Conservation (phyloP, 2,329 filamentous ascomycete genomes). For the Chalara sp. region DNA sequence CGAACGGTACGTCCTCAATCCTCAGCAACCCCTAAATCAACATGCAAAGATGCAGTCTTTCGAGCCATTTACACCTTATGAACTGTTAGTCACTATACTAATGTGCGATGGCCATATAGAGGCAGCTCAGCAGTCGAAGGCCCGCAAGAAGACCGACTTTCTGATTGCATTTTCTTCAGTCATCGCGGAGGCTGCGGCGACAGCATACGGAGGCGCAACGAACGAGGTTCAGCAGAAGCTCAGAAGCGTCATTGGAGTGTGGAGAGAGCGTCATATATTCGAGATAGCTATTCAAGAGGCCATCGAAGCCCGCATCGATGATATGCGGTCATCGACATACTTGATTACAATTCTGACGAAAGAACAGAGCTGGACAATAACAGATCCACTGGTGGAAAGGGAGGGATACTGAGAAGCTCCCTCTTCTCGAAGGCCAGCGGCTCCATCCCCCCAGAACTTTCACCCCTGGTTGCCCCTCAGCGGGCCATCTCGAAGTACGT, state of each 20-base stretch:
- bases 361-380: slow-evolving; percentile 61
- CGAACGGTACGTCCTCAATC: too few relatives aligned
- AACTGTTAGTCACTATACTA: too few relatives aligned
- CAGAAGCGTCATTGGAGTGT: slow-evolving; percentile 88
- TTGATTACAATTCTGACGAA: slow-evolving; percentile 7
- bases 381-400: slow-evolving; percentile 44
- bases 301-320: slow-evolving; percentile 72
- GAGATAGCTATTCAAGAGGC: slow-evolving; percentile 71
- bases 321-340: slow-evolving; percentile 40
- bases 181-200: slow-evolving; percentile 81
- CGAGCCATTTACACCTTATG: too few relatives aligned
- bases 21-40: too few relatives aligned
- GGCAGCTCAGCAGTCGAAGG: slow-evolving; percentile 93
- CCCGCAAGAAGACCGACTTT: slow-evolving; percentile 87
- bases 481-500: slow-evolving; percentile 68
- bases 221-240: slow-evolving; percentile 84
- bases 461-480: slow-evolving; percentile 65
- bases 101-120: slow-evolving; percentile 45
- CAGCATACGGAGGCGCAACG: slow-evolving; percentile 86
- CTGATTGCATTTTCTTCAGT: slow-evolving; percentile 85
- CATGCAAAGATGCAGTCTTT: too few relatives aligned
- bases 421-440: slow-evolving; percentile 57
- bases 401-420: slow-evolving; percentile 57
- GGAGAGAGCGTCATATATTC: slow-evolving; percentile 83
- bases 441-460: slow-evolving; percentile 67